Base-by-base conservation (phyloP, 2,329 filamentous ascomycete genomes). In the Epichloe elymi region DNA sequence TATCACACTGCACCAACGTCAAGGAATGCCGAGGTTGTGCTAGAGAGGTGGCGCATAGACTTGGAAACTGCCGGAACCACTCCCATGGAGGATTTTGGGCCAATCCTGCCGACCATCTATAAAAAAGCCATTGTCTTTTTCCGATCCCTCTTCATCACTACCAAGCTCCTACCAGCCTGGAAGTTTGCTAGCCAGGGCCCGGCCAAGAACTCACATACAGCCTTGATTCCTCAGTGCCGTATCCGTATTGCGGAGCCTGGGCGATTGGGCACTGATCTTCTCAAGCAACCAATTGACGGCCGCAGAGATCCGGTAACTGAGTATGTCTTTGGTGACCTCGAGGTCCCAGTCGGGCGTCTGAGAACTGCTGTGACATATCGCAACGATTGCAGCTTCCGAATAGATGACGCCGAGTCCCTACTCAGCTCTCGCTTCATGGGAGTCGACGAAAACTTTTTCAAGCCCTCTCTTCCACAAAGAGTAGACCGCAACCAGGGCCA, bases 71-170 rank as follows among this genome's bases (percentile, higher is more conserved):
- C 59, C 15, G 57, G 57, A 48, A 55, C 79, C 80, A 74, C 52
- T 64, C 73, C 64, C 64, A 75, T 57, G 15, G 73, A 78, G 46
- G 79, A 79, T 63, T 87, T 83, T 63, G 78, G 77, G 7, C 72
- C 73, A 11, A 74, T 71, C 35, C 72, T 97, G 48, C 89, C 93
- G 14, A 91, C 88, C 49, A 83, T 95, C 53, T 98, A 98, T 75
- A 98, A 98, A 71, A 93, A 95, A 70, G 88, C 87, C 60, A 95
- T 98, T 56, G 86, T 97, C 58, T 82, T 96, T 59, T 96, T 97
- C 68, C 80, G 93, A 54, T 89, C 89, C 89, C 75, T 98, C 44
- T 95, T 87, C 65, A 81, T 87, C 47, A 86, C 86, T 50, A 80
- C 88, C 40, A 85, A 87, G 59, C 78, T 96, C 55, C 71, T 95